Percentiles rank a stretch among this genome's conserved stretches.
Conservation (phyloP, 176 grass and related monocot species). For the Musa beccarii region DNA sequence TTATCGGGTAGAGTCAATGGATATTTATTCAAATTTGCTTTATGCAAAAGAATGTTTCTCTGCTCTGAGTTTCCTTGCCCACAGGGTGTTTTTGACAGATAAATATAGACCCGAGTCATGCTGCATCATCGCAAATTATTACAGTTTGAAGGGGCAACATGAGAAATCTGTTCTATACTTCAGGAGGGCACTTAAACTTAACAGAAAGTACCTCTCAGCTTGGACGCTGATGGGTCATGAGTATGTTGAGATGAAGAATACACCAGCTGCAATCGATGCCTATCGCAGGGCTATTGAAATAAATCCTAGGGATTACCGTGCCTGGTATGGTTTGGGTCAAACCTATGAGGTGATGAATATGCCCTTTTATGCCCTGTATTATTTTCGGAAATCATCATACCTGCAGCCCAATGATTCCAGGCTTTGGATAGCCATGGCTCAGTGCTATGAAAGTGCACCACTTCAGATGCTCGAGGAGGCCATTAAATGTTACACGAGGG, state of each 20-base stretch:
- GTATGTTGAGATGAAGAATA: conserved; percentile 97
- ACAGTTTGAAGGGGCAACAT: conserved; percentile 95
- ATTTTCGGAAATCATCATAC: conserved; percentile 74
- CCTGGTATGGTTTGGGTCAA: conserved; percentile 98
- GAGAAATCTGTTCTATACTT: conserved; percentile 92
- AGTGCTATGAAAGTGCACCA: conserved; percentile 88
- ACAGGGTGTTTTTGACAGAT: conserved; percentile 94
- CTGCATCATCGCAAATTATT: conserved; percentile 99
- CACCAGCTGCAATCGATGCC: conserved; percentile 89
- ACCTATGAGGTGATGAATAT: conserved; percentile 99
- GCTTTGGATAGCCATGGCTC: conserved; percentile 97
- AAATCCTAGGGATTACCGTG: conserved; percentile 90
- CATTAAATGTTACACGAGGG: conserved; percentile 86
- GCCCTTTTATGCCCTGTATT: conserved; percentile 90
- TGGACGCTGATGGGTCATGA: conserved; percentile 99
- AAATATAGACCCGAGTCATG: conserved; percentile 94
- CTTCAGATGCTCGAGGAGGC: conserved; percentile 88
- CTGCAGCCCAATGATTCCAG: conserved; percentile 89
- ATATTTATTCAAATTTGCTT: conserved; percentile 86
- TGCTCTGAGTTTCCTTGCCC: conserved; percentile 89
- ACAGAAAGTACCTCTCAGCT: conserved; percentile 89
- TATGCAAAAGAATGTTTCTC: conserved; percentile 93
- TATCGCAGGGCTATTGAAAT: conserved; percentile 94
- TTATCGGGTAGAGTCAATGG: conserved; percentile 94
- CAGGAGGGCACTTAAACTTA: conserved; percentile 82